phyloP scores from a whole-genome alignment of 768 basidiomycete genomes.

The Boletus rubroflammeus region DNA sequence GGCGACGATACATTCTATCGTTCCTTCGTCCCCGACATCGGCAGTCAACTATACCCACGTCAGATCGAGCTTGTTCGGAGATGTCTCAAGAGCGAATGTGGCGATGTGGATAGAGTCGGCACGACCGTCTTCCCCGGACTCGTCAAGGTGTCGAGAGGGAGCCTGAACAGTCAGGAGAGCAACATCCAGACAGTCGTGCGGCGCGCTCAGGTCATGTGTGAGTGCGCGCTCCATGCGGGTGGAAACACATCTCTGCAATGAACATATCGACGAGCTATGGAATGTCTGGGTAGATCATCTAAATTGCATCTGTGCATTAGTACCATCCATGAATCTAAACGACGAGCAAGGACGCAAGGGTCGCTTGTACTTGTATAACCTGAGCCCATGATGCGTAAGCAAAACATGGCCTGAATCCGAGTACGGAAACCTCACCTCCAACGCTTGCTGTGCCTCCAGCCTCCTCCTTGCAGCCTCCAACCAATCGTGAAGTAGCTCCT shows the following conservation, averaged over 20 bases:
- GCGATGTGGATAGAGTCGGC: conserved; percentile 72
- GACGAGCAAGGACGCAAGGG: conserved; percentile 74
- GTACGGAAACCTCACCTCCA: conserved; percentile 54
- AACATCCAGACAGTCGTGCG: conserved; percentile 69
- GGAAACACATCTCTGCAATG: conserved; percentile 3
- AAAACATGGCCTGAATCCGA: not conserved
- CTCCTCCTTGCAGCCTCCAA: conserved; percentile 81
- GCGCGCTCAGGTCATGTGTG: conserved; percentile 83
- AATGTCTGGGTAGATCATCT: conserved; percentile 13
- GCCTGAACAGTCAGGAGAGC: conserved; percentile 38
- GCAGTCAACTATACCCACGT: conserved; percentile 64
- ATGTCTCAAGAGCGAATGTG: conserved; percentile 71
- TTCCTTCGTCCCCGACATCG: conserved; percentile 82
- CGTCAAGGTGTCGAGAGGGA: conserved; percentile 66
- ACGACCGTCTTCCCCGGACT: conserved; percentile 86
- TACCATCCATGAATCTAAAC: conserved; percentile 40
- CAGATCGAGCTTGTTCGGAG: conserved; percentile 85
- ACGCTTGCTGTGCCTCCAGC: conserved; percentile 87
- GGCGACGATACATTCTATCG: conserved; percentile 73
- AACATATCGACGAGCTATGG: not conserved
- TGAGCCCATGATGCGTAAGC: conserved; percentile 30
- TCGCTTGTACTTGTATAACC: conserved; percentile 84
- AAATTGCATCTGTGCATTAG: conserved; percentile 22
- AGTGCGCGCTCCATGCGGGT: conserved; percentile 58
- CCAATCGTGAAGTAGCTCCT: conserved; percentile 79